These are phyloP conservation scores for Henckelia pumila DNA, from an alignment of 257 asterid species.

Conservation along the genomic window DNA sequence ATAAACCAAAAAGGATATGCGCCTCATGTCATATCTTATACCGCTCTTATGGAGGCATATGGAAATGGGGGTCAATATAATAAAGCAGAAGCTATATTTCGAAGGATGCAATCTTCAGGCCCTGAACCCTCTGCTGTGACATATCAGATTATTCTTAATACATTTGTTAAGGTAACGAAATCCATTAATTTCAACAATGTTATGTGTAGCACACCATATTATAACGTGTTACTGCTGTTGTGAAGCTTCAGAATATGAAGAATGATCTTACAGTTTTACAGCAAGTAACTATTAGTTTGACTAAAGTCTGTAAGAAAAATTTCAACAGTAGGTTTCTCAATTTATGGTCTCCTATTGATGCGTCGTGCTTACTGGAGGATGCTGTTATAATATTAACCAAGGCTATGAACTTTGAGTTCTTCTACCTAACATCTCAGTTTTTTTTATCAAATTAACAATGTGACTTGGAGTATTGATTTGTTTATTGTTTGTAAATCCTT, in stretches of 20 bases:
- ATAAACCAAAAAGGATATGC: slow-evolving; percentile 76
- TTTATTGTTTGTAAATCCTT: background rate
- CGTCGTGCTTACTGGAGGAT: background rate
- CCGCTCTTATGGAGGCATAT: slow-evolving; percentile 97
- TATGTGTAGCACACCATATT: background rate
- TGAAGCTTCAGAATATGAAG: background rate
- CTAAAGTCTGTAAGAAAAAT: background rate
- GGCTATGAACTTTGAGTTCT: background rate
- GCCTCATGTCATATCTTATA: slow-evolving; percentile 78
- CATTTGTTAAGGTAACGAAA: slow-evolving; percentile 68
- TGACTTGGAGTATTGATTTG: background rate
- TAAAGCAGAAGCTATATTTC: slow-evolving; percentile 91
- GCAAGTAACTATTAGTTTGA: background rate
- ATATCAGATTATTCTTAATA: slow-evolving; percentile 85
- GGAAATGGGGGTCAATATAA: slow-evolving; percentile 78
- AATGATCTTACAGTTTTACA: background rate
- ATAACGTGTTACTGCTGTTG: background rate
- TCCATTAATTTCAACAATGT: slow-evolving; percentile 1
- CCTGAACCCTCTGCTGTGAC: slow-evolving; percentile 98
- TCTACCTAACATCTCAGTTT: background rate
- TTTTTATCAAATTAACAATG: background rate
- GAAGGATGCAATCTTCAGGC: slow-evolving; percentile 86
- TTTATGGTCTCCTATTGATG: background rate
- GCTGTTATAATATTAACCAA: background rate
- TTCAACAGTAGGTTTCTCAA: background rate